phyloP scores from a whole-genome alignment of 2,329 filamentous ascomycete genomes.

The Apiospora pterosperma region DNA sequence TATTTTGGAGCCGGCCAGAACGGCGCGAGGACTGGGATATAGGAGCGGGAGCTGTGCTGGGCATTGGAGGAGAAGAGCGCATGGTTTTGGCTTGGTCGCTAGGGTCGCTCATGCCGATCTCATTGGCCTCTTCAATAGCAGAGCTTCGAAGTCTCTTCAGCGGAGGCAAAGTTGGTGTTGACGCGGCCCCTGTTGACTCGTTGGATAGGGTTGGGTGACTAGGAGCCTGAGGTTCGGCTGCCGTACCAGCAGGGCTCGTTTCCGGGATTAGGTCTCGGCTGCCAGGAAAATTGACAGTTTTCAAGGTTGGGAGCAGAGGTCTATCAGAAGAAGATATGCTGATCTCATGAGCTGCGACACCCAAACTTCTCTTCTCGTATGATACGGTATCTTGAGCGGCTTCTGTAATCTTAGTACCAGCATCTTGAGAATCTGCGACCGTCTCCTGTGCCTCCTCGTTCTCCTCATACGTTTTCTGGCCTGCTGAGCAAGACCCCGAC shows the following conservation, averaged over 20 bases:
- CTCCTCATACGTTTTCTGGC: not conserved
- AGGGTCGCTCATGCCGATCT: not conserved
- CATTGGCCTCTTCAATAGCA: not conserved
- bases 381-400: not conserved
- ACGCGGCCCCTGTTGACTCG: not conserved
- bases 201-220: not conserved
- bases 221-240: not conserved
- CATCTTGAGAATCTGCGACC: not conserved
- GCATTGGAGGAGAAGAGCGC: conserved; percentile 2
- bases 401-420: not conserved
- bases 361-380: not conserved
- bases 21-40: not conserved
- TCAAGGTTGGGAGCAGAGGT: not conserved
- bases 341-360: not conserved
- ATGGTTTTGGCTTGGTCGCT: not conserved
- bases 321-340: not conserved
- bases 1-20: not conserved
- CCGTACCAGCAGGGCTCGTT: conserved; percentile 4
- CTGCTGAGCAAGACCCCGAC: not conserved
- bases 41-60: conserved; percentile 9
- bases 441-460: not conserved
- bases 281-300: not conserved
- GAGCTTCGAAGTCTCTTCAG: not conserved
- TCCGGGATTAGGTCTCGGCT: not conserved
- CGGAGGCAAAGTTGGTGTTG: not conserved